Conservation (phyloP, 1,139 yeast genomes). For the Pichia sp. region DNA sequence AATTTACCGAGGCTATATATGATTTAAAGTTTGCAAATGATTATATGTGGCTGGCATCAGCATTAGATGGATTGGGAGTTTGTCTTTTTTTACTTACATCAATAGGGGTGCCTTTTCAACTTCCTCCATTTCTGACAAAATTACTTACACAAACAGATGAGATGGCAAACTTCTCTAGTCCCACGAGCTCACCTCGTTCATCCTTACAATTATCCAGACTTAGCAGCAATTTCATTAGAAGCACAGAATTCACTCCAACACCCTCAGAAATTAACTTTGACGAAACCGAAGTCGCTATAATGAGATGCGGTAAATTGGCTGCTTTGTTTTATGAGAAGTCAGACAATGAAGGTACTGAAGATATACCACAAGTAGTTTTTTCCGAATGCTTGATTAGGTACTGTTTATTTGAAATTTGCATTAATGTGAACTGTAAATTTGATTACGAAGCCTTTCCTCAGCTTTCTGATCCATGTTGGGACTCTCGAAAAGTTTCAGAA, state of each 20-base stretch:
- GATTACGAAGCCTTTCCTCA: no score
- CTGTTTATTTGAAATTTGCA: constrained; percentile 51
- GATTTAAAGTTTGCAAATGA: constrained; percentile 61
- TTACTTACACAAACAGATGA: constrained; percentile 24
- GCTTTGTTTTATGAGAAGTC: constrained; percentile 55
- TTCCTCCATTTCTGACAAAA: constrained; percentile 44
- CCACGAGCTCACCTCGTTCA: constrained; percentile 40
- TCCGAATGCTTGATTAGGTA: constrained; percentile 65
- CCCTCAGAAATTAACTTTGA: no score
- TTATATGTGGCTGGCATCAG: constrained; percentile 79
- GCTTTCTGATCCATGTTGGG: no score
- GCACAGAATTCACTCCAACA: no score
- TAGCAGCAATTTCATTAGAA: background rate
- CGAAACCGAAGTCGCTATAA: constrained; percentile 53
- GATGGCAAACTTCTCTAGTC: constrained; percentile 25
- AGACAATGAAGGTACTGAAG: constrained; percentile 56
- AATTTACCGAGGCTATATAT: constrained; percentile 64
- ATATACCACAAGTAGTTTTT: constrained; percentile 75
- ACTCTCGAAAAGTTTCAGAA: constrained; percentile 12
- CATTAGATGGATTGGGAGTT: constrained; percentile 73
- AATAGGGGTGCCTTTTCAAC: constrained; percentile 49
- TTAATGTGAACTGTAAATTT: constrained; percentile 47
- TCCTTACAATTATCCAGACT: constrained; percentile 27
- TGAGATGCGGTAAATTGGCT: constrained; percentile 42
- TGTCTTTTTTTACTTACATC: constrained; percentile 55